Base-by-base conservation (phyloP, 2,329 filamentous ascomycete genomes). In the Cordyceps farinosa region DNA sequence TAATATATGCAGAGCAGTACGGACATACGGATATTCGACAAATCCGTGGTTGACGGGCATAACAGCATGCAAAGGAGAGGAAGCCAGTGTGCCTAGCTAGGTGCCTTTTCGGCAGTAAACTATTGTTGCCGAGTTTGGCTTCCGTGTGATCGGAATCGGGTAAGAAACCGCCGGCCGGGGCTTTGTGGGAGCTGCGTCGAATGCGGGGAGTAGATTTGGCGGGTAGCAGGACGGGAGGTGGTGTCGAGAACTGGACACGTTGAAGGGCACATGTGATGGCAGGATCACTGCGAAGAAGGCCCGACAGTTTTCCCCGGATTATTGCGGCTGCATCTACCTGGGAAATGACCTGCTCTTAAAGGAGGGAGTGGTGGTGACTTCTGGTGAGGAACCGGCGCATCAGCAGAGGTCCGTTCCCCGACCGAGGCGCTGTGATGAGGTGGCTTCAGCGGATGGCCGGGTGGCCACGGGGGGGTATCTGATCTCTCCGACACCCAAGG, bases 91-190 rank as follows among this genome's bases (percentile, higher is more conserved):
- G 29, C 36, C 45, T 7, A 17, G 50, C 30, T n/a, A 32, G 32
- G 7, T 36, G n/a, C 22, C 22, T 22, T 22, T 22, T 22, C 22
- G 17, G 29, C 32, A 22, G 36, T 48, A 5, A 27, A 48, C 45
- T 30, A 17, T 32, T n/a, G 11, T 45, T 56, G 53, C 53, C 47
- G 57, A 60, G 47, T 11, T 29, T 44, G 36, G 47, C 47, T 60
- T 53, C 50, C 58, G 58, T 61, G 58, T 61, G 58, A 61, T 61
- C 58, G 58, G 58, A 61, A 61, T 30, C 58, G 58, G 58, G 58
- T 47, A 34, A 17, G 5, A 53, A 47, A 61, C 17, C 30, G 30
- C 58, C 58, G 58, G 30, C 58, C 50, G 48, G 22, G 22, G 58
- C 38, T 45, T 22, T 11, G 27, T 45, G 30, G 42, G 32, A 27